Evolutionary conservation across 805 yeast genomes (phyloP), one percentile per base, ranked within the genome.

Genomic region (Yarrowia hollandica): DNA sequence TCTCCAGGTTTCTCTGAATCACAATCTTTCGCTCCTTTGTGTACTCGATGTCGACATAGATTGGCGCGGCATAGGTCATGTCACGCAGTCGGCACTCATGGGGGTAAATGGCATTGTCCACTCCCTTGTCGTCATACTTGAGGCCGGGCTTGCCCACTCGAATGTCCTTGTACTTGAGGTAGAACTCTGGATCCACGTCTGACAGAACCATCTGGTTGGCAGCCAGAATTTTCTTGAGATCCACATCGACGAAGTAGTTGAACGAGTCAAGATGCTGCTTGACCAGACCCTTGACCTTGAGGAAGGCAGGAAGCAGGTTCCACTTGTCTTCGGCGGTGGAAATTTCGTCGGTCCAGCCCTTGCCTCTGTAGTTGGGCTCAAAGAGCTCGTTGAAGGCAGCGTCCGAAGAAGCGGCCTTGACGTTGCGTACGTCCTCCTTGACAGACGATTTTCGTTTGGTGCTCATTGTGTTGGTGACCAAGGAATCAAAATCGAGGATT

Each of bases 221-320:
- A 65, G 82, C 77, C 62, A 94, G 86, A 71, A 94, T 94, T 70
- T 94, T 92, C 74, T 88, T 90, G 71, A 94, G 79, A 70, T 94
- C 99, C 6, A 82, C 84, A 67, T 94, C 97, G 16, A 94, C 96
- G 71, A 94, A 94, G 74, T 89, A 94, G 70, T 94, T 92, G 79
- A 90, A 94, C n/a, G 99, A 94, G 70, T 94, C 99, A 69, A 94
- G 77, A 76, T 94, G 99, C 76, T 94, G 99, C 68, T 94, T 94
- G 44, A 94, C 98, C 55, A 94, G 76, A 59, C 99, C 99, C 71
- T 94, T 94, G 42, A 94, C 96, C 69, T 90, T 90, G 63, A 94
- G 76, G 69, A 94, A 94, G 0, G 99, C 99, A 0, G 99, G 99
- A 37, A 94, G 75, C 46, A 94, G 77, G 66, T 94, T 88, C 99